phyloP scores from a whole-genome alignment of 2,329 filamentous ascomycete genomes.

The Ambrosiella beaveri region DNA sequence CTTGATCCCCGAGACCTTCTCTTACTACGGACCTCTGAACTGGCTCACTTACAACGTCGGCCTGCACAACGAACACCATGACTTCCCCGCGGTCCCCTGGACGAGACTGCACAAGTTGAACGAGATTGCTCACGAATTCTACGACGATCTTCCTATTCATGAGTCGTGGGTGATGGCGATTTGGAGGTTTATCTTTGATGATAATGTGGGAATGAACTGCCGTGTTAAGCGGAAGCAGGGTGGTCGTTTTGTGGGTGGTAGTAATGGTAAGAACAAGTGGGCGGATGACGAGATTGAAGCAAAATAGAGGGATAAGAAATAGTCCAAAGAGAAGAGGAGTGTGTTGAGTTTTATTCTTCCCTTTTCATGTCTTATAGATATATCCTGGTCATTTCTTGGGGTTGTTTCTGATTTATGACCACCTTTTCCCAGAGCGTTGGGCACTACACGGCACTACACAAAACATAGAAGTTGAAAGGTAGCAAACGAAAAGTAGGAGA shows the following conservation, averaged over 20 bases:
- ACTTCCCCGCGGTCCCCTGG: constrained; percentile 95
- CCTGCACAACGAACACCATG: constrained; percentile 96
- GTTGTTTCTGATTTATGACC: not conserved
- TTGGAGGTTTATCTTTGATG: constrained; percentile 89
- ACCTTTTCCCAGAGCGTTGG: not conserved
- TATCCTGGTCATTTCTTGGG: not conserved
- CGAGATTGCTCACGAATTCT: constrained; percentile 75
- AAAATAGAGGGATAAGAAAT: constrained; percentile 20
- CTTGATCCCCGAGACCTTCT: constrained; percentile 81
- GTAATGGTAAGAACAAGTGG: constrained; percentile 42
- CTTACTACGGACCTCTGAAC: constrained; percentile 90
- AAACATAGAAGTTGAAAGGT: not conserved
- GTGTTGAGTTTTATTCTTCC: not conserved
- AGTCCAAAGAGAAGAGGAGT: not conserved
- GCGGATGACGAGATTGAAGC: constrained; percentile 41
- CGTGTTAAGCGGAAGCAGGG: constrained; percentile 84
- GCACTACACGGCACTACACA: not conserved
- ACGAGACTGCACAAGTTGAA: constrained; percentile 64
- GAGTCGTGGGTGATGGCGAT: constrained; percentile 84
- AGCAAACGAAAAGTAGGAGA: not conserved
- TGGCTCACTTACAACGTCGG: constrained; percentile 92
- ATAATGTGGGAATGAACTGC: constrained; percentile 76
- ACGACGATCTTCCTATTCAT: constrained; percentile 70
- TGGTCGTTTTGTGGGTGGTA: constrained; percentile 39
- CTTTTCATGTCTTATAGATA: not conserved